Base-by-base conservation (phyloP, 768 basidiomycete genomes). In the Amylocystis lapponica region DNA sequence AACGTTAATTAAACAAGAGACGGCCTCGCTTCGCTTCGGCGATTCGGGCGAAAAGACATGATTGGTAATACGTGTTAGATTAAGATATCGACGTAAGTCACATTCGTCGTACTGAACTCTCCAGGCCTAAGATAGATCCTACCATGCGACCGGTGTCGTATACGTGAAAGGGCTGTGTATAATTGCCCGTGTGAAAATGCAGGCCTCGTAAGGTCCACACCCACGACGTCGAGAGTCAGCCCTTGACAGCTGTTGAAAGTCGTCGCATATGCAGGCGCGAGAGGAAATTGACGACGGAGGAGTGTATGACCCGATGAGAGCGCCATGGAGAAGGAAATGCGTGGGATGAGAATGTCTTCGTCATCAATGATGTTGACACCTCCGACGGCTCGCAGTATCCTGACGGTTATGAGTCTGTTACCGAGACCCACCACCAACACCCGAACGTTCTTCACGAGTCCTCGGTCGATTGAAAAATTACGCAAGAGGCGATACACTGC, bases 201-300 rank as follows among this genome's bases (percentile, higher is more conserved):
- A 0, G 57, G 45, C 0, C 23, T 27, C 0, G 53, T 58, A 3
- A 69, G 51, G 39, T 71, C 69, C 1, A 69, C 26, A 1, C 60
- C 68, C 13, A 69, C 50, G 3, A 35, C 25, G 30, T 64, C 57
- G 0, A 67, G 46, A 2, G 62, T 68, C 1, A 68, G 48, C 2
- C 66, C 64, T 48, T 65, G 65, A 42, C 67, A 67, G 37, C 65
- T 61, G 36, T 66, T 60, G 50, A 68, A 68, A 13, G 67, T 69
- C 0, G 60, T 62, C 11, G 65, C 62, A 45, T 68, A 66, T 23
- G 61, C 64, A 11, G 56, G 56, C 3, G 58, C 55, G 1, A 67
- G 50, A 11, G 66, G 65, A 36, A 66, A 64, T 47, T 66, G 62
- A 3, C 44, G 45, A 3, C 60, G 40, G 9, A 53, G 35, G 0